Base-by-base conservation (phyloP, 202 grass and related monocot species). In the Digitaria exilis region DNA sequence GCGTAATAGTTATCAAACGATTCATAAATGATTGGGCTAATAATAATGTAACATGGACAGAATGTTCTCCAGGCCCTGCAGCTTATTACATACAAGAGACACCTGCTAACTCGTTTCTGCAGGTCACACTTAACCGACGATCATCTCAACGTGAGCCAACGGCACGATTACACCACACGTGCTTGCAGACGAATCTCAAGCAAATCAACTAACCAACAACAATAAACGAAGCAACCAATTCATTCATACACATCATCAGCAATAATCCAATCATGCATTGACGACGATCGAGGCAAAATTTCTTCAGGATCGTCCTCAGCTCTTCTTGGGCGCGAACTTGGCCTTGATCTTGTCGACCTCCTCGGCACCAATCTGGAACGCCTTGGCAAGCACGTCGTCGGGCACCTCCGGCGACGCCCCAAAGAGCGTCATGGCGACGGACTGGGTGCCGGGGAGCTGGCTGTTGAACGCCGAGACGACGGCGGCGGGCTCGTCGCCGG, bases 401-500 rank as follows among this genome's bases (percentile, higher is more conserved):
- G 94, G 67, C 61, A 97, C 75, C 63, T 80, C 66, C 0, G 89
- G 91, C 24, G 75, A 60, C 1, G 94, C 75, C 25, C 82, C 87
- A 48, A 94, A 97, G 32, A 97, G 91, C 18, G 94, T 74, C 41
- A 78, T 68, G 35, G 81, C 89, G 83, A 97, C 35, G 45, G 89
- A 90, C 82, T 97, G 94, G 31, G 89, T 94, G 68, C 94, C 91
- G 2, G 94, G 94, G 17, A 97, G 80, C 89, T 97, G 94, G 75
- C 94, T 97, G 66, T 97, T 92, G 81, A 97, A 97, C 0, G 84
- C 94, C 0, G 94, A 90, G 57, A 97, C 51, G 43, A 90, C 89
- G 3, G 94, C 89, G 1, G 94, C 85, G 10, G 89, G 71, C 46
- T 61, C 83, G 6, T 31, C 28, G 29, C 41, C 91, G 15, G 54